phyloP scores from a whole-genome alignment of 2,329 filamentous ascomycete genomes.

The Fusarium gaditjirri region DNA sequence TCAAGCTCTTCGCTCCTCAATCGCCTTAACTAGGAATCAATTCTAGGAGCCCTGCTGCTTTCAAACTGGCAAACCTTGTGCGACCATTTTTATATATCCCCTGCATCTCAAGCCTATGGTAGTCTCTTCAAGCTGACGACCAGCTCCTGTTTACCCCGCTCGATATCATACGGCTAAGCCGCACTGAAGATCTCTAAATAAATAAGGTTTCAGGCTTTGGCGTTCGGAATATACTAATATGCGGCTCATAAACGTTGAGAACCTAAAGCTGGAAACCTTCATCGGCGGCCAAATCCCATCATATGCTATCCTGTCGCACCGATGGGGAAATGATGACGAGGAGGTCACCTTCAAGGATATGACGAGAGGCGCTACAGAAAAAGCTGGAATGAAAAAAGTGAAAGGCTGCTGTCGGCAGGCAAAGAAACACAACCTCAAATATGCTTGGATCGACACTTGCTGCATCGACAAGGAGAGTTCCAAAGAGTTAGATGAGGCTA shows the following conservation, averaged over 20 bases:
- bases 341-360: conserved; percentile 1
- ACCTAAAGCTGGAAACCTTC: not conserved
- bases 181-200: not conserved
- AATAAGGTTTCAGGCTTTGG: not conserved
- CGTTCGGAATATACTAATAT: not conserved
- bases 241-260: conserved; percentile 1
- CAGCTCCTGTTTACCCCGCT: not conserved
- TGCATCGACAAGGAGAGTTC: conserved; percentile 13
- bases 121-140: not conserved
- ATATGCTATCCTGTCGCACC: conserved; percentile 6
- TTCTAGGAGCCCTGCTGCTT: fast-evolving
- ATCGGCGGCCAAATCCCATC: not conserved
- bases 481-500: conserved; percentile 2
- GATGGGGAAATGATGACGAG: not conserved
- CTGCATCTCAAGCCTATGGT: not conserved
- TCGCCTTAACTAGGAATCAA: too few relatives aligned
- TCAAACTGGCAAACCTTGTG: not conserved
- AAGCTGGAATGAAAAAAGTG: not conserved
- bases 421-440: not conserved
- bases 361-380: fast-evolving
- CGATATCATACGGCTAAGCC: not conserved
- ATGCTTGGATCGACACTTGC: conserved; percentile 10
- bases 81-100: not conserved
- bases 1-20: not conserved
- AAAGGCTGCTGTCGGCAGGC: not conserved